Base-by-base conservation (phyloP, 2,329 filamentous ascomycete species). In the Nemania bipapillata region DNA sequence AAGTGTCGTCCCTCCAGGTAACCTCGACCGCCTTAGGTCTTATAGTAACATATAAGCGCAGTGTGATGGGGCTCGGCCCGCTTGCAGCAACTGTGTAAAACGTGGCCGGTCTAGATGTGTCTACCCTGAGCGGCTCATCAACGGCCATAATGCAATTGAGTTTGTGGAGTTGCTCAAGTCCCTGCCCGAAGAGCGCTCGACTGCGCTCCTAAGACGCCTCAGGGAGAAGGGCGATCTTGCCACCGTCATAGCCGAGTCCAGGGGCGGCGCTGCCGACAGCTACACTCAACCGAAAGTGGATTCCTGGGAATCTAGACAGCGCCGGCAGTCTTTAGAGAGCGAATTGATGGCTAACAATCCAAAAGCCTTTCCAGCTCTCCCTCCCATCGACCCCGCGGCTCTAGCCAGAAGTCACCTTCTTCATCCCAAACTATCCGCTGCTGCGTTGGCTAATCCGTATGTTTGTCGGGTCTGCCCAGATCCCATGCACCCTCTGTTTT, bases 311-410 rank as follows among this genome's bases (percentile, higher is more conserved):
- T 37, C 40, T 40, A 40, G 8, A 24, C 58, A 53, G 3, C 30
- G 52, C n/a, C 60, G 30, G 5, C 70, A 45, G 11, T 55, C 65
- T 45, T 24, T 75, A 6, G 73, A 73, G 22, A 64, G 68, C 11
- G 75, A 77, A 40, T 69, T 78, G 32, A 76, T 75, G 69, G 59
- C 69, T 42, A 71, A 74, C 28, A 73, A 75, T 32, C 70, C 75
- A 1, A 68, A 67, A 24, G 70, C 72, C 0, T 78, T 78, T 57
- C 74, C 73, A 2, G 40, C 65, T 1, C 42, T 71, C 12, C 63
- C 42, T 17, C 66, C 63, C 0, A 71, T 74, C n/a, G 50, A 66
- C 35, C 52, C 61, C 17, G 4, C 2, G 5, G 37, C 17, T 4
- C 26, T 70, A 8, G 65, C 57, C 9, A 59, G 30, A n/a, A 70